Percentiles rank a stretch among this genome's conserved stretches.
Conservation (phyloP, 768 basidiomycete species). For the Kwoniella sp. region DNA sequence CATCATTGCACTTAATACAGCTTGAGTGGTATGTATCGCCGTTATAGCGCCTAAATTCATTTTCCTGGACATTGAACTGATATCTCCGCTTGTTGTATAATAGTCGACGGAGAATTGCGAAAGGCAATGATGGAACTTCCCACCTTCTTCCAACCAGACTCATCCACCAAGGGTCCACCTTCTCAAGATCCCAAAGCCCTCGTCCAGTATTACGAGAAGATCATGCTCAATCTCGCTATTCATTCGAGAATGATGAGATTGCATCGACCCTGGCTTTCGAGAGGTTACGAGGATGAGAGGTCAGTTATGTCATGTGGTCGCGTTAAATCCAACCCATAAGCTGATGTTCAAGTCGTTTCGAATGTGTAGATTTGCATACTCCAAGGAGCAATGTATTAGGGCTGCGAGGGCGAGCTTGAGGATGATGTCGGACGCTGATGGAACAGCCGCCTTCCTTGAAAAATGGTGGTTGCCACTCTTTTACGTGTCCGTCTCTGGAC, state of each 20-base stretch:
- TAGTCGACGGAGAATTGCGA: slow-evolving; percentile 50
- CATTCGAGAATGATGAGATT: slow-evolving; percentile 55
- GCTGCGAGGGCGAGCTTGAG: slow-evolving; percentile 55
- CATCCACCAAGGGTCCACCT: slow-evolving; percentile 29
- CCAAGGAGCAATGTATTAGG: slow-evolving; percentile 55
- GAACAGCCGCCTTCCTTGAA: slow-evolving; percentile 53
- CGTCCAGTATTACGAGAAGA: slow-evolving; percentile 55
- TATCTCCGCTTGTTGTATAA: too few relatives aligned
- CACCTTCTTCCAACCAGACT: slow-evolving; percentile 50
- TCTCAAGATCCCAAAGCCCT: slow-evolving; percentile 39
- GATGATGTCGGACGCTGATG: slow-evolving; percentile 52
- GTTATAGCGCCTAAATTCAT: too few relatives aligned
- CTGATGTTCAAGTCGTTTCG: background rate
- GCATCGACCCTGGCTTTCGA: slow-evolving; percentile 55
- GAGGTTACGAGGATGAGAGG: slow-evolving; percentile 54
- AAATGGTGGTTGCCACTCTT: slow-evolving; percentile 56
- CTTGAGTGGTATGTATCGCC: slow-evolving; percentile 24
- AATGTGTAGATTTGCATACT: slow-evolving; percentile 51
- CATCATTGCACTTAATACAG: slow-evolving; percentile 1
- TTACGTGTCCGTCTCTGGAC: slow-evolving; percentile 53
- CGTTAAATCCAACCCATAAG: background rate
- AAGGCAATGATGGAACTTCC: slow-evolving; percentile 55
- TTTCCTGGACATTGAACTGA: too few relatives aligned
- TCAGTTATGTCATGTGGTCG: slow-evolving; percentile 19
- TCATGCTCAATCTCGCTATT: slow-evolving; percentile 53